Conservation (phyloP, 2,329 filamentous ascomycete species). For the Niveomyces coronatus region DNA sequence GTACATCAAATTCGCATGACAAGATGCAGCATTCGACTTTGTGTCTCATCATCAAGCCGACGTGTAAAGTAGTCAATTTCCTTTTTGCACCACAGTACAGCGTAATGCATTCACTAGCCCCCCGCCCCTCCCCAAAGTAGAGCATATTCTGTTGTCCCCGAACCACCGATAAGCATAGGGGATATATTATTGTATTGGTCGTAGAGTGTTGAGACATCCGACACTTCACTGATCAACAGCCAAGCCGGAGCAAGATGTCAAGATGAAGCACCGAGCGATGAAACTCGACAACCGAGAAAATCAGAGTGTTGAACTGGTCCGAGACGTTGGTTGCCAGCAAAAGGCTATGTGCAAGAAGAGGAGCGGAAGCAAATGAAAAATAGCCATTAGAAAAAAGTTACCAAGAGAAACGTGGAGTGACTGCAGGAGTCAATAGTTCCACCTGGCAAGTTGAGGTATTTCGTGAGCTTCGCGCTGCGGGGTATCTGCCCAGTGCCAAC, state of each 20-base stretch:
- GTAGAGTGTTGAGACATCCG: constrained; percentile 3
- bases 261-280: constrained; percentile 4
- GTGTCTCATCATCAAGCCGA: no score
- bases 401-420: constrained; percentile 5
- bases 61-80: no score
- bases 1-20: no score
- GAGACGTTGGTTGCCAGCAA: constrained; percentile 9
- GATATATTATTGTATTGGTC: constrained; percentile 7
- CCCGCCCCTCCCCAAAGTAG: no score
- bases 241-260: constrained; percentile 6
- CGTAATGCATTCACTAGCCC: no score
- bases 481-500: constrained; percentile 11
- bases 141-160: constrained; percentile 3
- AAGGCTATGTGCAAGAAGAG: constrained; percentile 11
- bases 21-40: no score
- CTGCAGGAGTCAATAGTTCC: background rate
- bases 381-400: constrained; percentile 4
- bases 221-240: constrained; percentile 8
- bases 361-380: constrained; percentile 6
- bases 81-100: no score
- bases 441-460: background rate
- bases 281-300: constrained; percentile 1
- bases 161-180: background rate
- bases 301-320: constrained; percentile 7
- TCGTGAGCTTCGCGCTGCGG: constrained; percentile 8